Base-by-base conservation (phyloP, 371 early-diverging fungal genomes). In the Circinella umbellata region DNA sequence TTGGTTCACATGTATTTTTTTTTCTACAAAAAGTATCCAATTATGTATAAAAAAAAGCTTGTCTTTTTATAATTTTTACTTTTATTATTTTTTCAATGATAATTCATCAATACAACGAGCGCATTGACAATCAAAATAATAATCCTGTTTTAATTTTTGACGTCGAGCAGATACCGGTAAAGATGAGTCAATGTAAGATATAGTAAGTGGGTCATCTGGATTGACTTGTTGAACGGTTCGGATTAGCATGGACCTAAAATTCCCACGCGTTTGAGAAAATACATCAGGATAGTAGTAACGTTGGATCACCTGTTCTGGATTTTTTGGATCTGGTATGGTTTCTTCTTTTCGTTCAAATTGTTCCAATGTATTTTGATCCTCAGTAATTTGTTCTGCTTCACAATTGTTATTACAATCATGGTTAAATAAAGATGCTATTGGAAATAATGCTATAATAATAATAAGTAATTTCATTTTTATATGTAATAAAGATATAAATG, bases 331-430 rank as follows among this genome's bases (percentile, higher is more conserved):
- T 14, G 65, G 20, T 4, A n/a, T 15, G 7, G 2, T 11, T 57
- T 48, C 20, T 18, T 63, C 63, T 18, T 47, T 46, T 18, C 5
- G 42, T 63, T 42, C 48, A 13, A 38, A 63, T 37, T 42, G 42
- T 42, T 57, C 48, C 14, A 60, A 14, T 13, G 53, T 37, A n/a
- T 69, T 64, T 60, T 67, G 65, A 11, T 75, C 68, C 13, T 74
- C 73, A 15, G 68, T 71, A 5, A 57, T 60, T 55, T 86, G 85
- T 20, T 79, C 71, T 17, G 72, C 76, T 64, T 82, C 76, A 46
- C 83, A 81, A 62, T 80, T 84, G 36, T 78, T 78, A 61, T 77
- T 69, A 59, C 88, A 88, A n/a, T 84, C 82, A 66, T 88, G 88
- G 72, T 87, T 76, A 48, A 77, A 80, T 4, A 76, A 61, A 3